Conservation (phyloP, 2,329 filamentous ascomycete species). For the Juglanconis sp. region DNA sequence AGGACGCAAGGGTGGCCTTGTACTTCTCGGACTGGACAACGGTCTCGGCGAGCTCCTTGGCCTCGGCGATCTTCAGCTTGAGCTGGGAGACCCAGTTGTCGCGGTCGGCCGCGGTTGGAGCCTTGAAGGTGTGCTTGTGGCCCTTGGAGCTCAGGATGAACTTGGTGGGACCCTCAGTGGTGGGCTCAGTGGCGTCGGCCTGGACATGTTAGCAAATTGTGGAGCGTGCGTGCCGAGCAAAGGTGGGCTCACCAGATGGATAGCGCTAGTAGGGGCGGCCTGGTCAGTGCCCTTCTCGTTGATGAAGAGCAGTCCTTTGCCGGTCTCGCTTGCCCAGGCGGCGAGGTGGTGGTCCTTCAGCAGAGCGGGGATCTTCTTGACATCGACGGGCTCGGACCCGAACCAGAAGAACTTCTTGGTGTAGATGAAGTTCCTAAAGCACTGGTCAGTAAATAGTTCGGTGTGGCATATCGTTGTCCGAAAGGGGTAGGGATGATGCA, state of each 20-base stretch:
- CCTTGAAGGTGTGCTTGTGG: conserved; percentile 94
- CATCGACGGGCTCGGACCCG: conserved; percentile 67
- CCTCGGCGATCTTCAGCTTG: conserved; percentile 78
- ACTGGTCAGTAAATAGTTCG: conserved; percentile 22
- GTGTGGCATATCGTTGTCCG: neutral
- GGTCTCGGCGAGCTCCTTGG: conserved; percentile 72
- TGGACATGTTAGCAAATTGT: conserved; percentile 25
- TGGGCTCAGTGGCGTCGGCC: conserved; percentile 65
- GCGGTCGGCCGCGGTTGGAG: conserved; percentile 68
- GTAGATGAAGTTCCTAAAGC: conserved; percentile 75
- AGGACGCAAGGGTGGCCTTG: conserved; percentile 77
- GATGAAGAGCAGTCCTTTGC: conserved; percentile 92
- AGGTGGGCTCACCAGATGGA: conserved; percentile 69
- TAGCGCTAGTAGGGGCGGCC: conserved; percentile 72
- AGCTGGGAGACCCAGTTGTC: conserved; percentile 88
- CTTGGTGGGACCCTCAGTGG: conserved; percentile 72
- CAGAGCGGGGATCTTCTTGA: conserved; percentile 72
- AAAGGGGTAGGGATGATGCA: conserved; percentile 32
- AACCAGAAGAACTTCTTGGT: conserved; percentile 94
- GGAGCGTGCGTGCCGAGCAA: neutral
- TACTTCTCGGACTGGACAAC: conserved; percentile 80
- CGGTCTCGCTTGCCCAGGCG: conserved; percentile 89
- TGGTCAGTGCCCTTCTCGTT: conserved; percentile 82
- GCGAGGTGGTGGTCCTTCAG: conserved; percentile 79
- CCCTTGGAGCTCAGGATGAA: conserved; percentile 83